Evolutionary conservation across 2,329 filamentous ascomycete genomes (phyloP).

Genomic region (Fusarium sp.): DNA sequence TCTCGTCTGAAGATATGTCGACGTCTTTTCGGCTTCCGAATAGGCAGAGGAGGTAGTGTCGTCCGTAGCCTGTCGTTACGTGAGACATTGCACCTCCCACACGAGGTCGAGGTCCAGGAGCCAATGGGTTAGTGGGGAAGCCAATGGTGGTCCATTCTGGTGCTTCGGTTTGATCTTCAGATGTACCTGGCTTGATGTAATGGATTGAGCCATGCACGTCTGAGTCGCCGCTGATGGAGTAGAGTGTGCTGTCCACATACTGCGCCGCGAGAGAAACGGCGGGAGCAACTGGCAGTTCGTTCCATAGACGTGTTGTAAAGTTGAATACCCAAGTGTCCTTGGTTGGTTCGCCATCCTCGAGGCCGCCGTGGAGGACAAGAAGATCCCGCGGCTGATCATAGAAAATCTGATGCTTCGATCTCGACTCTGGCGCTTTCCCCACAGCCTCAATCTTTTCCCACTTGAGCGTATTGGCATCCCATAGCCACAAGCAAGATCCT

Average conservation of each 20-base stretch:
- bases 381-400: conserved; percentile 20
- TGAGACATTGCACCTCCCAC: conserved; percentile 27
- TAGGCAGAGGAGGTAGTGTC: conserved; percentile 31
- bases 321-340: conserved; percentile 35
- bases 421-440: conserved; percentile 16
- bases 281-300: conserved; percentile 15
- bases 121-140: conserved; percentile 28
- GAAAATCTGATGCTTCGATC: conserved; percentile 29
- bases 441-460: conserved; percentile 20
- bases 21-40: conserved; percentile 32
- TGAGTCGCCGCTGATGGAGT: conserved; percentile 28
- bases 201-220: conserved; percentile 32
- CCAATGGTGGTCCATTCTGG: conserved; percentile 28
- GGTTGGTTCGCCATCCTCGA: background rate
- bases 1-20: conserved; percentile 8
- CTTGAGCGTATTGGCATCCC: conserved; percentile 16
- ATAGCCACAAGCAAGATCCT: conserved; percentile 28
- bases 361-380: conserved; percentile 28
- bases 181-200: conserved; percentile 8
- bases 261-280: conserved; percentile 13
- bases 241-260: conserved; percentile 30
- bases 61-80: conserved; percentile 23
- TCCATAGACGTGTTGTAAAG: conserved; percentile 26
- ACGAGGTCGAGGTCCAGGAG: conserved; percentile 30
- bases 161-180: background rate